Conservation (phyloP, 129 eudicot species). For the Ambrosia trifida region DNA sequence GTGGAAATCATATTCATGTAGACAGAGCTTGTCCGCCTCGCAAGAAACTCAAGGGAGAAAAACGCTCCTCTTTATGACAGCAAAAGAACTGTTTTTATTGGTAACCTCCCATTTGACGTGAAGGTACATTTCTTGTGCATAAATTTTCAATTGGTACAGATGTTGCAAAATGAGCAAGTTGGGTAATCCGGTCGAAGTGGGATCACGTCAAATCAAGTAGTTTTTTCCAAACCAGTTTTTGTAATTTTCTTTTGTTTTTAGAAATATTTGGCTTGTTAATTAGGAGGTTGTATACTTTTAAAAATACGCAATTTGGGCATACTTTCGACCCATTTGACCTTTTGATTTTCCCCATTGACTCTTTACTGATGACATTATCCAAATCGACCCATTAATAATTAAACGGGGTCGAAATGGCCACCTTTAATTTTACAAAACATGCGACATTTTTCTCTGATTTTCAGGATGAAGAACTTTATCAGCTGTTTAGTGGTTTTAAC, state of each 20-base stretch:
- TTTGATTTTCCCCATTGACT: background rate
- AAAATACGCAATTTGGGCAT: background rate
- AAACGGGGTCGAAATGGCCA: background rate
- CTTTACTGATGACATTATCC: background rate
- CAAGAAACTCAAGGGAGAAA: conserved; percentile 88
- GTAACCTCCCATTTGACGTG: conserved; percentile 94
- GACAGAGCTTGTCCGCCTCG: conserved; percentile 99
- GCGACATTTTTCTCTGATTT: background rate
- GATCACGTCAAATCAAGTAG: background rate
- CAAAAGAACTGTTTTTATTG: conserved; percentile 87
- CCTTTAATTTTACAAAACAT: conserved; percentile 4
- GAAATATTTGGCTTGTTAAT: too few relatives aligned
- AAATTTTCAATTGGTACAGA: background rate
- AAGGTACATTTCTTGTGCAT: conserved; percentile 48
- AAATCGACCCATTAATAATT: background rate
- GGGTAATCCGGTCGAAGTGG: background rate
- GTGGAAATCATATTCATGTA: conserved; percentile 91
- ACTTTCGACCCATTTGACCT: background rate
- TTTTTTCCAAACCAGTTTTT: background rate
- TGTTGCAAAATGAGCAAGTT: background rate
- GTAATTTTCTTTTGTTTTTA: background rate
- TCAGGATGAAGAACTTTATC: conserved; percentile 93
- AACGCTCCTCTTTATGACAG: conserved; percentile 63
- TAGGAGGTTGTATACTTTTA: background rate
- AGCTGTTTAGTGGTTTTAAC: conserved; percentile 57